Percentiles rank a stretch among this genome's conserved stretches.
These are phyloP conservation scores for Amaranthus hypochondriacus DNA, from an alignment of 148 eudicot species.

Conservation along the genomic window DNA sequence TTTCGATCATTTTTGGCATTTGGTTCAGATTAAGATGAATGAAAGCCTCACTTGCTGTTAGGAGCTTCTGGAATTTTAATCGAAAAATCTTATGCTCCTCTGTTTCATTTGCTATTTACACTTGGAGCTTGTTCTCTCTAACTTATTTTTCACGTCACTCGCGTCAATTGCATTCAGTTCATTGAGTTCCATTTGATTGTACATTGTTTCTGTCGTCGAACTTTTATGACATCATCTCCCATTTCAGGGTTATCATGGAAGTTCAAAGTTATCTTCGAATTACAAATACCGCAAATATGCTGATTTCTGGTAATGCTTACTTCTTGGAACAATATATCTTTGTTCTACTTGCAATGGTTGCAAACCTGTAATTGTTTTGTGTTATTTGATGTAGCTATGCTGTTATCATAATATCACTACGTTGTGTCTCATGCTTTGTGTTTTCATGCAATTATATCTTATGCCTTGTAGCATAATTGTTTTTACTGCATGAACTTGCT, in stretches of 20 bases:
- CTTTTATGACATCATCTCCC: background rate
- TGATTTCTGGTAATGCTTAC: conserved; percentile 29
- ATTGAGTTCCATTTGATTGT: background rate
- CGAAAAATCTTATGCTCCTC: no score
- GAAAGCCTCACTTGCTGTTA: no score
- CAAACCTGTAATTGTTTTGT: background rate
- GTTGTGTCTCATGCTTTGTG: background rate
- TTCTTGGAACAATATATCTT: background rate
- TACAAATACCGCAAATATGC: conserved; percentile 14
- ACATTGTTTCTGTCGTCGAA: background rate
- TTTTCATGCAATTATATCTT: no score
- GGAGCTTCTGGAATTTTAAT: no score
- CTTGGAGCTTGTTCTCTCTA: no score
- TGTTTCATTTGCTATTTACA: no score
- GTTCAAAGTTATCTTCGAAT: conserved; percentile 25
- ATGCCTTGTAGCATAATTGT: background rate
- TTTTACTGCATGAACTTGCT: background rate
- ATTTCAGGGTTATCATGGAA: conserved; percentile 29
- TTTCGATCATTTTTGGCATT: no score
- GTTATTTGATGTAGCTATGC: background rate
- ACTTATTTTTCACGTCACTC: no score
- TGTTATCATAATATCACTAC: background rate
- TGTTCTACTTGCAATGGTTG: background rate
- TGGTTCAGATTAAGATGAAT: no score
- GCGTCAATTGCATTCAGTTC: no score